Base-by-base conservation (phyloP, 139 green algal species). In the Auxenochlorella pyrenoidosa region DNA sequence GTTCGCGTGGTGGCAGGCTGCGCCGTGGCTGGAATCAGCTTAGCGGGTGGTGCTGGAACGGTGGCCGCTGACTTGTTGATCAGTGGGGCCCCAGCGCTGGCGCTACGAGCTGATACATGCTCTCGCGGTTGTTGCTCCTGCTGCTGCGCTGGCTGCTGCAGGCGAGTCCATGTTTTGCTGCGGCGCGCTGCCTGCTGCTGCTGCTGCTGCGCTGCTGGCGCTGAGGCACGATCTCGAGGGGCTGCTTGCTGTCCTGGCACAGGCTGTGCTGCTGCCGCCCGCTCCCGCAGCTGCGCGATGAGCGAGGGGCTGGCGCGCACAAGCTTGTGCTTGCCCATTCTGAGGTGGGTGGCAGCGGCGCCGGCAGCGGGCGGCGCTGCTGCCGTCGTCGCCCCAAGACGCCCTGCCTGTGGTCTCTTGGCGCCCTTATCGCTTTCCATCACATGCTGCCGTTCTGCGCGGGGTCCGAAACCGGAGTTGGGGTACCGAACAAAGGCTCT, bases 271-370 rank as follows among this genome's bases (percentile, higher is more conserved):
- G n/a, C 75, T 0, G 28, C 75, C 5, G 78, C 78, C 34, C 44
- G 78, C 54, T 83, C 34, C 34, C 78, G 43, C 28, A 83, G n/a
- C 51, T 71, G 78, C 15, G 78, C 54, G 1, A 83, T 34, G n/a
- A 83, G 78, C 2, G n/a, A 22, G 51, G 78, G 78, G 44, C 76
- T 82, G 44, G 47, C 76, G 3, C 76, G 76, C 47, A 82, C 47
- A 30, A 82, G 47, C 47, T 65, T 68, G 76, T 40, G 16, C 5
- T 82, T 66, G 12, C 51, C 18, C 21, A 82, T 26, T 54, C 70
- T 82, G 30, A 82, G 44, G 28, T 58, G 75, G 41, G 54, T 24
- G 16, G 54, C 54, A 63, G 54, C 10, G 16, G 54, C 54, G 18
- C 54, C 54, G 54, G 15, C 54, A 63, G 54, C 2, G 54, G 54